Conservation (phyloP, 768 basidiomycete species). For the Suillus subaureus region DNA sequence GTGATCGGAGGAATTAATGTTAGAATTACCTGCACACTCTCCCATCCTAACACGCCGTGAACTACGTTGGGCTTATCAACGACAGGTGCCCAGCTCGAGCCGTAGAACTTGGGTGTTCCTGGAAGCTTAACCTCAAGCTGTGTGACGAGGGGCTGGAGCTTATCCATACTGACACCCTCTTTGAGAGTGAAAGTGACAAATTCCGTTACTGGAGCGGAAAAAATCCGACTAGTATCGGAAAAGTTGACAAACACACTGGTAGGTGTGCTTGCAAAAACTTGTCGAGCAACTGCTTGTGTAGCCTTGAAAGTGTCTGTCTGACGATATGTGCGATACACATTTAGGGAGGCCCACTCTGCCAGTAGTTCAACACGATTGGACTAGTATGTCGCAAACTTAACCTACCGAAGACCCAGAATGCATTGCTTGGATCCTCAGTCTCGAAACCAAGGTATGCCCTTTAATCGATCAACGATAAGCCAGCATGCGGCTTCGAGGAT, state of each 20-base stretch:
- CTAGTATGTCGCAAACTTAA: conserved; percentile 16
- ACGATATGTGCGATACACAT: conserved; percentile 15
- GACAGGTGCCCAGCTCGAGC: conserved; percentile 32
- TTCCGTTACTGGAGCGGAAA: conserved; percentile 33
- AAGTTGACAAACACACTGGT: conserved; percentile 24
- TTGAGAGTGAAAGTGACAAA: conserved; percentile 35
- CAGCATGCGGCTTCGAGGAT: not conserved
- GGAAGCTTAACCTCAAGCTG: conserved; percentile 22
- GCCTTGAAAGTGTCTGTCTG: conserved; percentile 12
- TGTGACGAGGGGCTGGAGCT: conserved; percentile 26
- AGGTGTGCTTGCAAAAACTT: conserved; percentile 20
- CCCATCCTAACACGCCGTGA: conserved; percentile 41
- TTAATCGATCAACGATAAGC: conserved; percentile 12
- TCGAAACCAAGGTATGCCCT: conserved; percentile 27
- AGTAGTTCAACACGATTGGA: not conserved
- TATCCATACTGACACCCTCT: conserved; percentile 18
- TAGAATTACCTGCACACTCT: conserved; percentile 34
- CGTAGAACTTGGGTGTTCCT: conserved; percentile 26
- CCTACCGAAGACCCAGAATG: conserved; percentile 30
- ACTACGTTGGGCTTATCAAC: conserved; percentile 21
- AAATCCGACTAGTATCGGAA: conserved; percentile 20
- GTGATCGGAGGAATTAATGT: not conserved
- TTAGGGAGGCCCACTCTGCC: conserved; percentile 30
- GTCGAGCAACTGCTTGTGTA: conserved; percentile 6
- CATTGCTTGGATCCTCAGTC: conserved; percentile 25